These are phyloP conservation scores for Trebouxia sp. DNA, from an alignment of 139 green algal species.

Conservation along the genomic window DNA sequence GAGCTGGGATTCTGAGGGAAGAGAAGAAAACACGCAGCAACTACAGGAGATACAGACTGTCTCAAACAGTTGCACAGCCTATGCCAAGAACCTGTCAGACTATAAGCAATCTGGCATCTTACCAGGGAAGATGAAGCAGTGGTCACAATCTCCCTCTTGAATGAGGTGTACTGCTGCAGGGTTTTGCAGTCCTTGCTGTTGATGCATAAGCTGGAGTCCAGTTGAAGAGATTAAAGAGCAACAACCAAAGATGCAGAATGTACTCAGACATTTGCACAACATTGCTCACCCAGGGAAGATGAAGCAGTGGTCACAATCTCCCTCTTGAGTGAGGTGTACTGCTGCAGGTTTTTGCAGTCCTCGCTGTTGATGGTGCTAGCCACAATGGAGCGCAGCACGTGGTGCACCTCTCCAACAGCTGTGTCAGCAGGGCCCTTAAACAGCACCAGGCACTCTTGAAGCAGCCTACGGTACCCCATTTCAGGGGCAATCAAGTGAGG, in stretches of 20 bases:
- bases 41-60: background rate
- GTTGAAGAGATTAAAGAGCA: background rate
- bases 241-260: background rate
- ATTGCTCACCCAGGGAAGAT: constrained; percentile 59
- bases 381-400: constrained; percentile 85
- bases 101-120: background rate
- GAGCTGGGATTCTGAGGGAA: no score
- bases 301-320: constrained; percentile 77
- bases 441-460: constrained; percentile 57
- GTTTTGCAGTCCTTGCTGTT: constrained; percentile 57
- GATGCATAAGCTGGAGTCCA: no score
- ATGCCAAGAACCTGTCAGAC: constrained; percentile 26
- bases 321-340: constrained; percentile 80
- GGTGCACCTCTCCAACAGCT: constrained; percentile 76
- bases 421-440: constrained; percentile 61
- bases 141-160: constrained; percentile 81
- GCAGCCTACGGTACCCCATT: constrained; percentile 90
- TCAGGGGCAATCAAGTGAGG: constrained; percentile 97
- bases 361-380: constrained; percentile 67
- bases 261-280: background rate
- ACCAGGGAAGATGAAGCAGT: constrained; percentile 69
- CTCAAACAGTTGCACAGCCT: background rate
- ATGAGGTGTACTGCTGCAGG: constrained; percentile 77
- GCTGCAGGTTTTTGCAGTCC: constrained; percentile 62
- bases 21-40: background rate